A percentile compares a stretch with the other conserved stretches of the same genome.
phyloP scores from a whole-genome alignment of 1,139 yeast species.

The Pichia sp. region DNA sequence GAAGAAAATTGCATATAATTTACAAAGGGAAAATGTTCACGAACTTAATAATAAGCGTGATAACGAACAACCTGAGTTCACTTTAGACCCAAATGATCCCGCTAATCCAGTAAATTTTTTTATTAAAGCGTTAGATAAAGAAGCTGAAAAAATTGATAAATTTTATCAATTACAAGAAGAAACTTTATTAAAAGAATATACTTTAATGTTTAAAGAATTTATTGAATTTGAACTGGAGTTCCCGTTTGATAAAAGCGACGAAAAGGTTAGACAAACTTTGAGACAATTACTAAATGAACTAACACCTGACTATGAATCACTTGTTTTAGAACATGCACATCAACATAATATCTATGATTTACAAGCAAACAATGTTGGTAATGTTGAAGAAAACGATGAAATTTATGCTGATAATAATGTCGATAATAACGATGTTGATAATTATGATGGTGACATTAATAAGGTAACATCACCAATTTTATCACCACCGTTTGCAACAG shows the following conservation, averaged over 20 bases:
- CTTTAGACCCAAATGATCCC: conserved; percentile 26
- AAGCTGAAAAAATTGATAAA: conserved; percentile 48
- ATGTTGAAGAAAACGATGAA: not conserved
- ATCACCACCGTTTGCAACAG: not conserved
- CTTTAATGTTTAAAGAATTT: conserved; percentile 38
- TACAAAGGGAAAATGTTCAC: conserved; percentile 38
- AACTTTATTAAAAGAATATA: conserved; percentile 42
- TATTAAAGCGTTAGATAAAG: conserved; percentile 45
- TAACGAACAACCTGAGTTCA: conserved; percentile 27
- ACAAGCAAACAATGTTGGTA: not conserved
- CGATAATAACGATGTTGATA: not conserved
- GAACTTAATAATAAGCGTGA: conserved; percentile 24
- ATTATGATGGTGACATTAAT: not conserved
- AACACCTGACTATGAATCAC: conserved; percentile 10
- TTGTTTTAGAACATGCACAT: conserved; percentile 1
- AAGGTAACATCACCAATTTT: not conserved
- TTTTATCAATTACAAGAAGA: conserved; percentile 47
- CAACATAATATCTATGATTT: conserved; percentile 2
- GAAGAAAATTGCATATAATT: conserved; percentile 51
- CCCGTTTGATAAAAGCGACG: conserved; percentile 20
- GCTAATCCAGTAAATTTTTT: conserved; percentile 47
- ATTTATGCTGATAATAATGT: not conserved
- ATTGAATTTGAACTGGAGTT: conserved; percentile 27
- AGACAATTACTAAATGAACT: conserved; percentile 14
- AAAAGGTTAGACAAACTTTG: conserved; percentile 14